Evolutionary conservation across 1,284 basidiomycete species (phyloP).

Genomic region (Coniferiporia sulphurascens): DNA sequence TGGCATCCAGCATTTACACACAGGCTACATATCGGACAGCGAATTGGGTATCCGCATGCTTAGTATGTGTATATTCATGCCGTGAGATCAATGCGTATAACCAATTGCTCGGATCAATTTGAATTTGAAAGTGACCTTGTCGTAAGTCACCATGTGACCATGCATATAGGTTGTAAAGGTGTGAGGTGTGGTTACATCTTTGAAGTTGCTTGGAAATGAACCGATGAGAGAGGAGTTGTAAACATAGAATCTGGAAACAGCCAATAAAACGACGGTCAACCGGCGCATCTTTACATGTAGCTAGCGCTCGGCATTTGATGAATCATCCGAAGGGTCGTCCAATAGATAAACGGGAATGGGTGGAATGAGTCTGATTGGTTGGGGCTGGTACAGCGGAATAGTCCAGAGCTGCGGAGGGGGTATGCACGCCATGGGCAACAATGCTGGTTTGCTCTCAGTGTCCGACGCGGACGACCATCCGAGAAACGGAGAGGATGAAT

Average conservation of each 20-base stretch:
- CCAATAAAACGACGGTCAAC: not conserved
- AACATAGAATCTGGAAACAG: not conserved
- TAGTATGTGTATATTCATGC: too few species aligned
- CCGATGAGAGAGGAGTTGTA: not conserved
- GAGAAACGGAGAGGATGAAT: constrained; percentile 12
- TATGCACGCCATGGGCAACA: not conserved
- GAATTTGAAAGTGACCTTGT: too few species aligned
- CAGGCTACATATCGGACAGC: too few species aligned
- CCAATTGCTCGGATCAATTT: too few species aligned
- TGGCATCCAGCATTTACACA: too few species aligned
- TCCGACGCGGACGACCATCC: constrained; percentile 13
- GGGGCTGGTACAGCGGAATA: constrained; percentile 14
- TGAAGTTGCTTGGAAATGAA: not conserved
- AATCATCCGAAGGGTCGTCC: constrained; percentile 2
- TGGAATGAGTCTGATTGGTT: constrained; percentile 13
- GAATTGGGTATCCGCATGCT: too few species aligned
- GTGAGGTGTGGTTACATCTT: too few species aligned
- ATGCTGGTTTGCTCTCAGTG: not conserved
- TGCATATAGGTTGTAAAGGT: too few species aligned
- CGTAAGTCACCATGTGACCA: too few species aligned
- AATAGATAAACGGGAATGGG: not conserved
- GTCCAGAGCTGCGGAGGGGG: not conserved
- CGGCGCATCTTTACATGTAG: not conserved
- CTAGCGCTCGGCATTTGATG: not conserved
- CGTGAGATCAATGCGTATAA: too few species aligned